phyloP scores from a whole-genome alignment of 495 filamentous ascomycete species.

The Trichoderma erinaceum region DNA sequence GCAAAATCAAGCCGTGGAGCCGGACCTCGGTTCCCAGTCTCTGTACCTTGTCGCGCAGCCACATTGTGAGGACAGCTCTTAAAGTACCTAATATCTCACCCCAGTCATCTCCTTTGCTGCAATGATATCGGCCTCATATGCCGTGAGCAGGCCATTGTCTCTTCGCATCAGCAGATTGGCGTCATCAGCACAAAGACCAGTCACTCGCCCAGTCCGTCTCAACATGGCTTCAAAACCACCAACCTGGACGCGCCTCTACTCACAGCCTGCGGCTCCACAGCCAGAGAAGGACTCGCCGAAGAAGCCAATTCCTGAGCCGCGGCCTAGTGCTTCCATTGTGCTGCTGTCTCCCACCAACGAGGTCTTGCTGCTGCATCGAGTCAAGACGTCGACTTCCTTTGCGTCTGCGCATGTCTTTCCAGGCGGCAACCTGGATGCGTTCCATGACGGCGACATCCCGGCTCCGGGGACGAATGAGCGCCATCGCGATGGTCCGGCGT shows the following conservation, averaged over 20 bases:
- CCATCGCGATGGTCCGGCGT: conserved; percentile 62
- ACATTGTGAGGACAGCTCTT: neutral
- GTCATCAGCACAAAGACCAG: neutral
- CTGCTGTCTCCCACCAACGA: conserved; percentile 81
- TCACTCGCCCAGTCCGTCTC: neutral
- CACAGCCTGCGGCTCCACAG: neutral
- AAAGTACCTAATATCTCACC: neutral
- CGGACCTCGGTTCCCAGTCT: neutral
- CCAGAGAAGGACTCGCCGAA: neutral
- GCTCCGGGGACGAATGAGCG: conserved; percentile 36
- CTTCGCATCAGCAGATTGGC: neutral
- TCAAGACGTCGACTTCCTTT: conserved; percentile 74
- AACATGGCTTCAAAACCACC: neutral
- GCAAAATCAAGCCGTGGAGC: neutral
- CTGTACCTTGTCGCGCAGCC: neutral
- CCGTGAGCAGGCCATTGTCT: neutral
- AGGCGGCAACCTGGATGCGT: conserved; percentile 72
- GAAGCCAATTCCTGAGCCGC: conserved; percentile 14
- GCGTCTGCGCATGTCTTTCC: conserved; percentile 94
- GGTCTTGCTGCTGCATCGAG: conserved; percentile 80
- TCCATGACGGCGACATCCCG: conserved; percentile 62
- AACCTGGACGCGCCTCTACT: neutral
- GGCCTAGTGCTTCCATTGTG: conserved; percentile 56
- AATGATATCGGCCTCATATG: neutral
- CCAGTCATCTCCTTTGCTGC: neutral